A percentile compares a stretch with the other conserved stretches of the same genome.
These are phyloP conservation scores for Priceomyces castillae DNA, from an alignment of 805 yeast species.

Conservation along the genomic window DNA sequence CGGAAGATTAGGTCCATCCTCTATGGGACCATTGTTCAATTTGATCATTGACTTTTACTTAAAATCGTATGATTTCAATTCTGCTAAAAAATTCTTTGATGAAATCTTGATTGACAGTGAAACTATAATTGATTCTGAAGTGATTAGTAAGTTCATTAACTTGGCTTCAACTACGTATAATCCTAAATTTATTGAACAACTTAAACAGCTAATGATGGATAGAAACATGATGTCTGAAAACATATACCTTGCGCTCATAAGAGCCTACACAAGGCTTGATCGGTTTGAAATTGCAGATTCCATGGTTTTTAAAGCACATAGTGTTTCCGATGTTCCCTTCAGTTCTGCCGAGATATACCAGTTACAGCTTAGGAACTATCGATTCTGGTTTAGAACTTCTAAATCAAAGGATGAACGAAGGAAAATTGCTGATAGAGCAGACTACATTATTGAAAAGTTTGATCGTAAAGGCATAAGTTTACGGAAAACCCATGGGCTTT, in stretches of 20 bases:
- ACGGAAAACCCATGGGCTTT: constrained; percentile 12
- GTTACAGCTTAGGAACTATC: constrained; percentile 28
- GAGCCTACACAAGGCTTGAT: constrained; percentile 28
- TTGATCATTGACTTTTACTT: constrained; percentile 28
- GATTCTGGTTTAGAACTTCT: constrained; percentile 23
- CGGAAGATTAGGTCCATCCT: constrained; percentile 12
- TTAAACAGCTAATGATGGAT: constrained; percentile 17
- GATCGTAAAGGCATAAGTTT: constrained; percentile 12
- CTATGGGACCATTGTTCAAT: constrained; percentile 24
- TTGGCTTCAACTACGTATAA: constrained; percentile 21
- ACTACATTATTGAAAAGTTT: constrained; percentile 11
- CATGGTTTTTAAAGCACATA: constrained; percentile 30
- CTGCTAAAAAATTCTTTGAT: constrained; percentile 27
- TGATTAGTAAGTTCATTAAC: constrained; percentile 17
- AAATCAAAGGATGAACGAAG: constrained; percentile 6
- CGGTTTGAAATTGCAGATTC: constrained; percentile 34
- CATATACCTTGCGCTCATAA: constrained; percentile 25
- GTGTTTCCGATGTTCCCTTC: constrained; percentile 27
- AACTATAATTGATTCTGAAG: constrained; percentile 12
- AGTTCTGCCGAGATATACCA: constrained; percentile 24
- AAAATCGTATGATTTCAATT: constrained; percentile 22
- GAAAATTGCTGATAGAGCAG: constrained; percentile 10
- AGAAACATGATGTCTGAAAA: constrained; percentile 19
- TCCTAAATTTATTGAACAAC: constrained; percentile 17
- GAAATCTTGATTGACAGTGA: constrained; percentile 18